These are phyloP conservation scores for Apiospora rasikravindrae DNA, from an alignment of 2,329 filamentous ascomycete species.

Conservation along the genomic window DNA sequence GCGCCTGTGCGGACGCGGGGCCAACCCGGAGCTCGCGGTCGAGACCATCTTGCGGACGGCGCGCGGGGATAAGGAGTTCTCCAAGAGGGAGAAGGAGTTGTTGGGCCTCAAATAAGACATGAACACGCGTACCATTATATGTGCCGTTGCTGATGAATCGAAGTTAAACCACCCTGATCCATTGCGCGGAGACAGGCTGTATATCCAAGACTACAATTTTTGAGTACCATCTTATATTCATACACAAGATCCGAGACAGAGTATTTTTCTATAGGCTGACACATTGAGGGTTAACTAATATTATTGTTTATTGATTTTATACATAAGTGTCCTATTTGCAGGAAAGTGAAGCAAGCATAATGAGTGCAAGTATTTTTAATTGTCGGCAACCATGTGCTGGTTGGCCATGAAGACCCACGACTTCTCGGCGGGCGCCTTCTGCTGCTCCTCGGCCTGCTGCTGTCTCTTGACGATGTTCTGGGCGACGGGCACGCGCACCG, in stretches of 20 bases:
- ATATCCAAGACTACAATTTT: background rate
- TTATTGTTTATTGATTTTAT: background rate
- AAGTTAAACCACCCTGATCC: too few species aligned
- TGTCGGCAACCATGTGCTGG: slow-evolving; percentile 27
- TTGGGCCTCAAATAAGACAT: slow-evolving; percentile 5
- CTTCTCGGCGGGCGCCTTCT: slow-evolving; percentile 25
- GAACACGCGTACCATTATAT: too few species aligned
- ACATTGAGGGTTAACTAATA: background rate
- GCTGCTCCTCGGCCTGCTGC: background rate
- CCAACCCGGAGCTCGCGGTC: slow-evolving; percentile 35
- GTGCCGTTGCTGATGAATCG: background rate
- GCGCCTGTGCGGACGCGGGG: slow-evolving; percentile 42
- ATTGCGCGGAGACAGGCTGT: too few species aligned
- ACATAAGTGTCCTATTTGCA: background rate
- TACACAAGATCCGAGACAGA: background rate
- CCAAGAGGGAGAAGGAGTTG: slow-evolving; percentile 31
- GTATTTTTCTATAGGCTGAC: background rate
- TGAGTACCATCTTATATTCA: background rate
- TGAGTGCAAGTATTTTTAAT: background rate
- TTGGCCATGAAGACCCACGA: slow-evolving; percentile 29
- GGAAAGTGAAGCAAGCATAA: background rate
- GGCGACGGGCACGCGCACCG: slow-evolving; percentile 17
- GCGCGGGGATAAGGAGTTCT: slow-evolving; percentile 31
- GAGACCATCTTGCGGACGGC: slow-evolving; percentile 40
- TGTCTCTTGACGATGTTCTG: slow-evolving; percentile 21